Evolutionary conservation across 2,329 filamentous ascomycete species (phyloP).

Genomic region (Myriosclerotinia scirpicola): DNA sequence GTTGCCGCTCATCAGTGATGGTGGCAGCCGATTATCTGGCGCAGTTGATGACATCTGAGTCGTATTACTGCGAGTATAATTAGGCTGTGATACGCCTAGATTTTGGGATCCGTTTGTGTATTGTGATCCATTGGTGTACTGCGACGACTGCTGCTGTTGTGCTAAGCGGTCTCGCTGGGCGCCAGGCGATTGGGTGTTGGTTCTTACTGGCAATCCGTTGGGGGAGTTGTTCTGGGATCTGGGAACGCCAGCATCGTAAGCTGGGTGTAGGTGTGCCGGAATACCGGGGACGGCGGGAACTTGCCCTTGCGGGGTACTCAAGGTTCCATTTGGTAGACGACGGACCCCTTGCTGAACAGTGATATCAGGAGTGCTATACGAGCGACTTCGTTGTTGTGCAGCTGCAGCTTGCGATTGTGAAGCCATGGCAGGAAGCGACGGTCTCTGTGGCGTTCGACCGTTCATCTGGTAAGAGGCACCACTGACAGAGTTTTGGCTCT

Average conservation of each 20-base stretch:
- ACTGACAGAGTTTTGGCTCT: slow-evolving; percentile 63
- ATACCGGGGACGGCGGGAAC: slow-evolving; percentile 76
- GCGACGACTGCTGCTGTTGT: slow-evolving; percentile 44
- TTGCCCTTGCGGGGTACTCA: slow-evolving; percentile 38
- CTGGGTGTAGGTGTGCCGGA: slow-evolving; percentile 64
- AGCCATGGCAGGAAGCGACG: slow-evolving; percentile 74
- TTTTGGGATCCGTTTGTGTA: slow-evolving; percentile 30
- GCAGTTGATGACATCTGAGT: slow-evolving; percentile 38
- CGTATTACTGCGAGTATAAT: slow-evolving; percentile 40
- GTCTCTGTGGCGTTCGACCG: slow-evolving; percentile 68
- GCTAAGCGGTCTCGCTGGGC: slow-evolving; percentile 59
- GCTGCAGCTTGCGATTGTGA: slow-evolving; percentile 46
- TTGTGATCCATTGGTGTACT: slow-evolving; percentile 35
- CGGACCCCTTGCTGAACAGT: slow-evolving; percentile 60
- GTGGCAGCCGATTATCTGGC: slow-evolving; percentile 45
- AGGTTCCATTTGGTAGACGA: slow-evolving; percentile 53
- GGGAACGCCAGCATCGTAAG: slow-evolving; percentile 63
- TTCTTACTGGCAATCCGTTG: slow-evolving; percentile 63
- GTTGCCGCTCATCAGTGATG: slow-evolving; percentile 42
- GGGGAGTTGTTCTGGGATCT: slow-evolving; percentile 84
- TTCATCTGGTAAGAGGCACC: slow-evolving; percentile 55
- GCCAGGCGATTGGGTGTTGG: slow-evolving; percentile 70
- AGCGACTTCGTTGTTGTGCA: slow-evolving; percentile 72
- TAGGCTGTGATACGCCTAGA: slow-evolving; percentile 34
- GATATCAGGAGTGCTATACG: slow-evolving; percentile 94